Conservation (phyloP, 129 eudicot species). For the Saposhnikovia divaricata region DNA sequence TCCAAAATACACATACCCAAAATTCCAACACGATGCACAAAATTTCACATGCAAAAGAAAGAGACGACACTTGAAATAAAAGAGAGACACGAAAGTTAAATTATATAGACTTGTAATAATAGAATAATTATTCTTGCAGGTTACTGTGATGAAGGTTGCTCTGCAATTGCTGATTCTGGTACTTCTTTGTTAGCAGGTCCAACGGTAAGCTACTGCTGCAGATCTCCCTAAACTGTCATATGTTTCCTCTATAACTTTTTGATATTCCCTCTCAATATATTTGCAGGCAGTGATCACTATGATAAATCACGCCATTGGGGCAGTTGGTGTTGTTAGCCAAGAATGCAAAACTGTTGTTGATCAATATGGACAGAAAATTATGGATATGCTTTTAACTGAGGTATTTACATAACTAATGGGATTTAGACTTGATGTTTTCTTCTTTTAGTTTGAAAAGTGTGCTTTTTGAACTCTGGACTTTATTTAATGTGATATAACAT, state of each 20-base stretch:
- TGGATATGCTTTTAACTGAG: constrained; percentile 25
- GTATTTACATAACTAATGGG: background rate
- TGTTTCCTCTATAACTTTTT: background rate
- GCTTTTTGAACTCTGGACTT: background rate
- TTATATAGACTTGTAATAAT: too few relatives aligned
- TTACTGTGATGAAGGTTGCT: background rate
- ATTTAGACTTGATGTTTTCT: background rate
- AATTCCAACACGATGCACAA: too few relatives aligned
- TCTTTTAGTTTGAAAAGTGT: background rate
- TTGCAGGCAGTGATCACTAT: constrained; percentile 23
- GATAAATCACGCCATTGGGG: constrained; percentile 51
- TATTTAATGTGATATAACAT: background rate
- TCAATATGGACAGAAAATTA: constrained; percentile 40
- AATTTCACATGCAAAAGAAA: too few relatives aligned
- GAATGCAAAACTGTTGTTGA: constrained; percentile 39
- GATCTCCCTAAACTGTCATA: background rate
- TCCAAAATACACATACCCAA: too few relatives aligned
- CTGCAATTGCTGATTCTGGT: background rate
- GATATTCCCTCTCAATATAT: background rate
- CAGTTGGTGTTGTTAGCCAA: constrained; percentile 34
- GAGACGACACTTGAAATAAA: too few relatives aligned
- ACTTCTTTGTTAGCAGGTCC: constrained; percentile 33
- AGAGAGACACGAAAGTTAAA: too few relatives aligned
- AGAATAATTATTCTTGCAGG: background rate
- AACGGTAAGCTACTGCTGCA: constrained; percentile 30